Evolutionary conservation across 768 basidiomycete genomes (phyloP).

Genomic region (Coprinopsis strossmayeri): DNA sequence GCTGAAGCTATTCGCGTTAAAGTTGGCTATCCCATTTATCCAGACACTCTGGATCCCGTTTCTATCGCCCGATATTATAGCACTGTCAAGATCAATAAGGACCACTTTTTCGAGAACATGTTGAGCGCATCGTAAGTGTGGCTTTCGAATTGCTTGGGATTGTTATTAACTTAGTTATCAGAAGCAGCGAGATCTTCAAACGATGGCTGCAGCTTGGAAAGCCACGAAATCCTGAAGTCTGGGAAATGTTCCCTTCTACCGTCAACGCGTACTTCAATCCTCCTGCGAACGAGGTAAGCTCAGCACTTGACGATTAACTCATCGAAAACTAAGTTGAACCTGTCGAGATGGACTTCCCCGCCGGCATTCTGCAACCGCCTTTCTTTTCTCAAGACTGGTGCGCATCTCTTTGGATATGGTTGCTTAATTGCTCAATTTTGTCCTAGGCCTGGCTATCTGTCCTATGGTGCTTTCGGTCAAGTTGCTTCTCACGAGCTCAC

Average conservation of each 20-base stretch:
- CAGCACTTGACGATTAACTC: neutral
- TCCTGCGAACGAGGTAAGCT: slow-evolving; percentile 73
- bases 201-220: slow-evolving; percentile 72
- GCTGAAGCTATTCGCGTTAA: slow-evolving; percentile 81
- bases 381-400: slow-evolving; percentile 84
- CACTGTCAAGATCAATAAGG: slow-evolving; percentile 53
- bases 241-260: slow-evolving; percentile 85
- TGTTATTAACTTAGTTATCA: no score
- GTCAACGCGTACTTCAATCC: slow-evolving; percentile 90
- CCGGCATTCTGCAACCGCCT: slow-evolving; percentile 89
- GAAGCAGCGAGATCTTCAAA: slow-evolving; percentile 54
- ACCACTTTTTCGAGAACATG: slow-evolving; percentile 83
- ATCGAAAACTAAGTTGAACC: neutral
- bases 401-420: slow-evolving; percentile 11
- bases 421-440: slow-evolving; percentile 10
- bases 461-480: slow-evolving; percentile 89
- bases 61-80: slow-evolving; percentile 73
- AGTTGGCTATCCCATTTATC: slow-evolving; percentile 88
- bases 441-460: slow-evolving; percentile 77
- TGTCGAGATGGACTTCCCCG: slow-evolving; percentile 87
- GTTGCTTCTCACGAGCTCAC: slow-evolving; percentile 92
- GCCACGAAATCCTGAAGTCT: slow-evolving; percentile 59
- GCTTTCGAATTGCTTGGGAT: no score
- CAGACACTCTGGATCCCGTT: slow-evolving; percentile 65
- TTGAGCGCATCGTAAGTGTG: slow-evolving; percentile 47